These are phyloP conservation scores for Aspergillus quadricinctus DNA, from an alignment of 2,329 filamentous ascomycete genomes.

Conservation along the genomic window DNA sequence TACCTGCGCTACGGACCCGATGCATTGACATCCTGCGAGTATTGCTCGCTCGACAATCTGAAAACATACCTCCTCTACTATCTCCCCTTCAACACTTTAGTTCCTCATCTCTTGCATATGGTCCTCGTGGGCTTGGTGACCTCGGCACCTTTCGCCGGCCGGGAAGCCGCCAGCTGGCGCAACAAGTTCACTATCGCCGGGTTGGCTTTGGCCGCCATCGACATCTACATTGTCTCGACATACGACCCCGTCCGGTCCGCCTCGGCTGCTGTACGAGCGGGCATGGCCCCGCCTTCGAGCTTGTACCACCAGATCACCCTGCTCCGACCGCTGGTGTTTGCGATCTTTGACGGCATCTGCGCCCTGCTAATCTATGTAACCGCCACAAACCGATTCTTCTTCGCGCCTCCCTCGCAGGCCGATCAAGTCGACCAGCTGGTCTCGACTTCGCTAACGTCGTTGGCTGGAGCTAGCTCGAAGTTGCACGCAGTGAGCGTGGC, in stretches of 20 bases:
- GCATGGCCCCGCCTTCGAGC: constrained; percentile 55
- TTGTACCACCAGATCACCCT: constrained; percentile 47
- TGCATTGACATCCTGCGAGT: constrained; percentile 70
- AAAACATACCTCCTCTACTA: constrained; percentile 75
- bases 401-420: constrained; percentile 55
- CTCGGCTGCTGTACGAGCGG: constrained; percentile 60
- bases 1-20: constrained; percentile 80
- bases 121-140: constrained; percentile 68
- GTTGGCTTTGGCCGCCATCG: constrained; percentile 55
- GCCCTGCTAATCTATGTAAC: constrained; percentile 68
- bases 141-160: constrained; percentile 61
- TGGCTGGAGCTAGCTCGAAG: constrained; percentile 61
- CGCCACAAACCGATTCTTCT: constrained; percentile 74
- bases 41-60: constrained; percentile 70
- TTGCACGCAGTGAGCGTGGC: constrained; percentile 70
- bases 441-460: constrained; percentile 44
- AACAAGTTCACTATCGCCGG: constrained; percentile 62
- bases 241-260: constrained; percentile 53
- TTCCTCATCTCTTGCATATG: constrained; percentile 78
- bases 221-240: constrained; percentile 61
- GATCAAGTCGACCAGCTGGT: constrained; percentile 61
- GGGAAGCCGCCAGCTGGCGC: constrained; percentile 65
- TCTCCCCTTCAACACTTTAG: constrained; percentile 61
- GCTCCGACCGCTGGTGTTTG: constrained; percentile 61
- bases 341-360: constrained; percentile 59